Percentiles rank a stretch among this genome's conserved stretches.
These are phyloP conservation scores for Crithidia mellificae DNA, from an alignment of 208 protist species.

Conservation along the genomic window DNA sequence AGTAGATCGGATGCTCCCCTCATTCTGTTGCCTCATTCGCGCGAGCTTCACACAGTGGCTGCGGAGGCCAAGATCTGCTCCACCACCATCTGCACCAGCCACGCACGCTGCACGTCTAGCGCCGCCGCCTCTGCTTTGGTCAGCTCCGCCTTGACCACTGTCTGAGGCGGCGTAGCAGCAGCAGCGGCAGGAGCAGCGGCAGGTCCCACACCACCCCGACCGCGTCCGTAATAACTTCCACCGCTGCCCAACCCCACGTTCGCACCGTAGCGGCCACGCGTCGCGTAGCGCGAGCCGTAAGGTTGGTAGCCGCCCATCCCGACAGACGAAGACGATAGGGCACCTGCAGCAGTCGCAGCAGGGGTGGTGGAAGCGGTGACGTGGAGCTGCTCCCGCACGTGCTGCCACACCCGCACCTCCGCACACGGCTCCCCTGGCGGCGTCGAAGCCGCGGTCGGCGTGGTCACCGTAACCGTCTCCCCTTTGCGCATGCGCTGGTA, in stretches of 20 bases:
- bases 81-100: constrained; percentile 37
- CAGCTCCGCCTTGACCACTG: constrained; percentile 22
- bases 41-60: background rate
- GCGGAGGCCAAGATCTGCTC: constrained; percentile 27
- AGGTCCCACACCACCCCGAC: constrained; percentile 1
- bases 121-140: constrained; percentile 10
- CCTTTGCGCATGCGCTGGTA: constrained; percentile 20
- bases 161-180: background rate
- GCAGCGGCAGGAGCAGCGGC: background rate
- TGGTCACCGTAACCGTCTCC: background rate
- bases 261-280: constrained; percentile 17
- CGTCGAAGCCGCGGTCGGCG: background rate
- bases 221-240: constrained; percentile 22
- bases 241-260: constrained; percentile 4
- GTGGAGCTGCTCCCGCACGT: constrained; percentile 24
- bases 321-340: background rate
- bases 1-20: background rate
- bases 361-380: constrained; percentile 4
- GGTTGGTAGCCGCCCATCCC: constrained; percentile 11
- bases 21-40: too few species aligned
- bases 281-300: constrained; percentile 21
- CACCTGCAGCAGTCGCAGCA: background rate
- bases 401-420: constrained; percentile 27
- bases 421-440: constrained; percentile 19
- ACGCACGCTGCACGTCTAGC: constrained; percentile 29